Conservation (phyloP, 805 yeast genomes). For the Myxozyma udenii region DNA sequence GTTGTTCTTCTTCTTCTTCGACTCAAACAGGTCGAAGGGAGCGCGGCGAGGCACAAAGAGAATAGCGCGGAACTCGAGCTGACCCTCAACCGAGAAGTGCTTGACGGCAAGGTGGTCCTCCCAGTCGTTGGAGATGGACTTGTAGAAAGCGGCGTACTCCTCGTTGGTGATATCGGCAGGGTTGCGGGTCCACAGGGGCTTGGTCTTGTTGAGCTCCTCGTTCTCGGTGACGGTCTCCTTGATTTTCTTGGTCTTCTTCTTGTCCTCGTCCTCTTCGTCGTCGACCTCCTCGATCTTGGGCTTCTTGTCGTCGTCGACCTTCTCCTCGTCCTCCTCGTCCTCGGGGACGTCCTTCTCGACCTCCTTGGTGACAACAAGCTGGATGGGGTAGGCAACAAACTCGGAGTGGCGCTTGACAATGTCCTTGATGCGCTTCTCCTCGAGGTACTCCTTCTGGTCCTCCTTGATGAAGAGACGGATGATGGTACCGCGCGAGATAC, state of each 20-base stretch:
- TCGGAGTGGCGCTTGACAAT: conserved; percentile 99
- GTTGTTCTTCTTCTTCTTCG: conserved; percentile 98
- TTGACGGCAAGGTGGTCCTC: conserved; percentile 99
- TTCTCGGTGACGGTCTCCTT: conserved; percentile 92
- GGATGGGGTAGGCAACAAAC: conserved; percentile 98
- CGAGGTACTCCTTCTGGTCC: conserved; percentile 97
- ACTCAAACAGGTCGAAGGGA: conserved; percentile 96
- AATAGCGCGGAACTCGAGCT: conserved; percentile 97
- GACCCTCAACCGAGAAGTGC: conserved; percentile 99
- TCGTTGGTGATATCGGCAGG: conserved; percentile 97
- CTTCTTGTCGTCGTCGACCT: conserved; percentile 68
- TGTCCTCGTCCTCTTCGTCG: conserved; percentile 66
- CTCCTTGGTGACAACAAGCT: conserved; percentile 96
- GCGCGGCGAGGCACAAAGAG: conserved; percentile 98
- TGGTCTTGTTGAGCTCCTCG: conserved; percentile 97
- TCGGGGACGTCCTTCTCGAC: conserved; percentile 96
- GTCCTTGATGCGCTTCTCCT: conserved; percentile 99
- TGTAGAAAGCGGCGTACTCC: conserved; percentile 98
- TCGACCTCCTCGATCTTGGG: conserved; percentile 72
- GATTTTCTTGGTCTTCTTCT: conserved; percentile 79
- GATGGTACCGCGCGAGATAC: conserved; percentile 89
- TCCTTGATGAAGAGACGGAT: conserved; percentile 96
- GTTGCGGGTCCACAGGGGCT: conserved; percentile 99
- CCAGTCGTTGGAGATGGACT: conserved; percentile 99
- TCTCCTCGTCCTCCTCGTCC: conserved; percentile 51